These are phyloP conservation scores for Boletus rubroflammeus DNA, from an alignment of 768 basidiomycete species.

Conservation along the genomic window DNA sequence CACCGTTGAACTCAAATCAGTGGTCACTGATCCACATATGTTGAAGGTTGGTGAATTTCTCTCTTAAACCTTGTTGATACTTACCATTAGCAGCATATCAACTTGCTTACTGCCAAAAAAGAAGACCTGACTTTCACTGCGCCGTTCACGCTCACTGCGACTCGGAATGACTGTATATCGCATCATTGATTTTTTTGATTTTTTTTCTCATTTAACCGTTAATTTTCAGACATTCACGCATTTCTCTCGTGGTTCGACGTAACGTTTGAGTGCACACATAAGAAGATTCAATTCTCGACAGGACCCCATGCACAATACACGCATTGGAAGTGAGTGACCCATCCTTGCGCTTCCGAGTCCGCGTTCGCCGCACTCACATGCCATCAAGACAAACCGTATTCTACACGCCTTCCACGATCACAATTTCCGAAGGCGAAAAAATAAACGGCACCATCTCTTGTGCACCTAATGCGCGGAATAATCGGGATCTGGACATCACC, in stretches of 20 bases:
- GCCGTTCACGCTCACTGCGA: slow-evolving; percentile 75
- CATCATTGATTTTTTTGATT: not conserved
- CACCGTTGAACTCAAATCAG: slow-evolving; percentile 95
- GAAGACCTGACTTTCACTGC: slow-evolving; percentile 88
- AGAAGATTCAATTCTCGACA: slow-evolving; percentile 92
- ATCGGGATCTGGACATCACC: slow-evolving; percentile 90
- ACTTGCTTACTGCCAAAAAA: slow-evolving; percentile 88
- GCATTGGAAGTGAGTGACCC: slow-evolving; percentile 82
- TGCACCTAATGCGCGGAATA: slow-evolving; percentile 88
- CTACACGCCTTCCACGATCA: slow-evolving; percentile 82
- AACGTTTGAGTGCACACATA: slow-evolving; percentile 92
- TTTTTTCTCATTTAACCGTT: not conserved
- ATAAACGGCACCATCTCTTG: slow-evolving; percentile 74
- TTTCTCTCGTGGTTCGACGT: slow-evolving; percentile 99
- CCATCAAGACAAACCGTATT: slow-evolving; percentile 86
- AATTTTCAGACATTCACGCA: slow-evolving; percentile 78
- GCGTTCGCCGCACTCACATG: not conserved
- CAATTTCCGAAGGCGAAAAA: slow-evolving; percentile 63
- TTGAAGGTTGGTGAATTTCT: slow-evolving; percentile 62
- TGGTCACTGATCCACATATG: slow-evolving; percentile 87
- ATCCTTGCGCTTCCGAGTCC: not conserved
- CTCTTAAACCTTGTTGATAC: not conserved
- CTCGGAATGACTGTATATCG: slow-evolving; percentile 87
- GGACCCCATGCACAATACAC: slow-evolving; percentile 97
- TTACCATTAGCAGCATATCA: slow-evolving; percentile 62